Conservation (phyloP, 148 eudicot species). For the Fagopyrum esculentum region DNA sequence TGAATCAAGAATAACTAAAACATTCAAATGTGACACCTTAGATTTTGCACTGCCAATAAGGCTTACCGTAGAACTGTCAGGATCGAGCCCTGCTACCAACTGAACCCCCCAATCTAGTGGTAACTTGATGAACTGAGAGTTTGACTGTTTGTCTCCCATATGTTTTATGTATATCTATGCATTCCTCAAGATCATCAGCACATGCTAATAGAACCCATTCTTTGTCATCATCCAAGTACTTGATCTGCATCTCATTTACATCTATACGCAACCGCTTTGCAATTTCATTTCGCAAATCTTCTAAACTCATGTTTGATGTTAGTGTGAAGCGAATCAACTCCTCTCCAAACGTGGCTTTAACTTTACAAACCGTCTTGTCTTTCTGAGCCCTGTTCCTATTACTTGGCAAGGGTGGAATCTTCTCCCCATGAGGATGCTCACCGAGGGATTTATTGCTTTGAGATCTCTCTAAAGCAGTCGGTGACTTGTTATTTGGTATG, state of each 20-base stretch:
- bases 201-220: constrained; percentile 94
- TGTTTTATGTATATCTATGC: constrained; percentile 55
- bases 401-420: constrained; percentile 15
- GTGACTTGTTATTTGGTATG: constrained; percentile 27
- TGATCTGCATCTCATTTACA: constrained; percentile 37
- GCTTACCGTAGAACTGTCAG: constrained; percentile 11
- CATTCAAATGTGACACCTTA: background rate
- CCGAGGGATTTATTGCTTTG: constrained; percentile 33
- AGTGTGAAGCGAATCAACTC: constrained; percentile 59
- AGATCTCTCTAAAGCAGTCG: constrained; percentile 30
- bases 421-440: constrained; percentile 25
- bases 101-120: constrained; percentile 29
- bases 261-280: constrained; percentile 47
- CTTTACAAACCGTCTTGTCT: constrained; percentile 34
- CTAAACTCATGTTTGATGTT: constrained; percentile 48
- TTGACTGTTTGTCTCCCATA: constrained; percentile 43
- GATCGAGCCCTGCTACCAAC: constrained; percentile 37
- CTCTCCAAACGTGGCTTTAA: constrained; percentile 64
- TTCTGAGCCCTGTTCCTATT: background rate
- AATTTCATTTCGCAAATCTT: constrained; percentile 47
- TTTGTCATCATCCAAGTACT: constrained; percentile 74
- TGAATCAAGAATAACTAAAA: background rate
- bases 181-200: constrained; percentile 75
- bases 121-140: constrained; percentile 28
- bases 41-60: background rate